Base-by-base conservation (phyloP, 768 basidiomycete species). In the Neoboletus magnificus region DNA sequence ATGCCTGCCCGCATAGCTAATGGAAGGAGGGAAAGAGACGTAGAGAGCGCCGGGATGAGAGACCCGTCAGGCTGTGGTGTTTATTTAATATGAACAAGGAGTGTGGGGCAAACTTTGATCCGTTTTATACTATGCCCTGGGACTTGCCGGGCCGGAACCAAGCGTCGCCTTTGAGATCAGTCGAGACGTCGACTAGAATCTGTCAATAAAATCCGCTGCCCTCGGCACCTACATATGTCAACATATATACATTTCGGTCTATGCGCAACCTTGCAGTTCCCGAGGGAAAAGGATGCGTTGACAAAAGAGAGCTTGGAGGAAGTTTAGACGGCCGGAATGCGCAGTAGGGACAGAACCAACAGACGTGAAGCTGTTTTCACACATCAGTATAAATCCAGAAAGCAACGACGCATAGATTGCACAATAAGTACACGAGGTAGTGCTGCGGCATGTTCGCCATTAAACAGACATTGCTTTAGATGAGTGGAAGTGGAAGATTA, bases 391-490 rank as follows among this genome's bases (percentile, higher is more conserved):
- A 7, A 1, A 49, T 58, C 54, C 56, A 53, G 59, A 58, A 62
- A 62, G 60, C 71, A 69, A 71, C 70, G 59, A 70, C 58, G 56
- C 48, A 55, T 71, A 70, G 60, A 73, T 71, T 71, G 70, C 68
- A 71, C 73, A 72, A 72, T 72, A 72, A 74, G 72, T 73, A 71
- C 70, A 71, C 62, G 61, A 66, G 54, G 62, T 73, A 65, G 66
- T 71, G 72, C 70, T 73, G 70, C 72, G 62, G 61, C 71, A 62
- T 61, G 58, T 62, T 64, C 61, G 64, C 70, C 71, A 71, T 71
- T 71, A 71, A 71, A 71, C 72, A 73, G 72, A 73, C 70, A 73
- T 73, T 73, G 70, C 68, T 68, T 71, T 73, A 71, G 70, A 71
- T 71, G 71, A 66, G 60, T 71, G 61, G 58, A 67, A 66, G 60